phyloP scores from a whole-genome alignment of 345 rosid genomes.

The Hevea brasiliensis region DNA sequence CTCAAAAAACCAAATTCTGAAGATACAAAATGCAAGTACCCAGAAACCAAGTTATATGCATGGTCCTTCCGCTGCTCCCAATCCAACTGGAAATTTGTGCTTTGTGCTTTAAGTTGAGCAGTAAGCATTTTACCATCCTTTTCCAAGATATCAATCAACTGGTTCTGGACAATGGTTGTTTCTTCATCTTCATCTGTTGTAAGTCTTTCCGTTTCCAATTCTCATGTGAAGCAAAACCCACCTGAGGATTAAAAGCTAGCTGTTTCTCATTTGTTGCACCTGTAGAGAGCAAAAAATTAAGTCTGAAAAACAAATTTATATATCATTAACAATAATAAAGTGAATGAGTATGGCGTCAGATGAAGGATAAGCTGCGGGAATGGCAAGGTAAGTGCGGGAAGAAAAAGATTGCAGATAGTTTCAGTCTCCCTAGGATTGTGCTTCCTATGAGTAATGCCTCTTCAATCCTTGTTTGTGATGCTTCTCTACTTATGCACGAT shows the following conservation, averaged over 20 bases:
- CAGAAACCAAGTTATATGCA: slow-evolving; percentile 61
- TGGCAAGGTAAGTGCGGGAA: too few species aligned
- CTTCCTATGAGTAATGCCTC: too few species aligned
- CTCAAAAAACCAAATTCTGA: too few species aligned
- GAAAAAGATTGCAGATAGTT: too few species aligned
- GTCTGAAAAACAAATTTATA: not conserved
- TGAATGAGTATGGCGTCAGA: too few species aligned
- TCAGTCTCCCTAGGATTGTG: too few species aligned
- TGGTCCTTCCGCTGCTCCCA: slow-evolving; percentile 87
- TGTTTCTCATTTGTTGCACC: slow-evolving; percentile 55
- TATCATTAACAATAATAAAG: not conserved
- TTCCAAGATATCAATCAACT: slow-evolving; percentile 62
- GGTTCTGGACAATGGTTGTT: slow-evolving; percentile 38
- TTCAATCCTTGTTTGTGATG: too few species aligned
- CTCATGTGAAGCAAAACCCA: slow-evolving; percentile 61
- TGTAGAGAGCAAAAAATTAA: slow-evolving; percentile 29
- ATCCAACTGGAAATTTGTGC: slow-evolving; percentile 58
- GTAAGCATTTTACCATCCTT: slow-evolving; percentile 71
- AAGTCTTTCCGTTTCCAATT: slow-evolving; percentile 67
- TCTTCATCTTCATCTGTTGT: slow-evolving; percentile 45
- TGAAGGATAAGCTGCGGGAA: too few species aligned
- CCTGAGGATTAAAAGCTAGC: slow-evolving; percentile 40
- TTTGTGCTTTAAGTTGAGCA: slow-evolving; percentile 86
- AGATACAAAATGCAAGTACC: too few species aligned
- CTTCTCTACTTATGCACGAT: too few species aligned